Conservation (phyloP, 805 yeast species). For the Metschnikowia colocasiae region DNA sequence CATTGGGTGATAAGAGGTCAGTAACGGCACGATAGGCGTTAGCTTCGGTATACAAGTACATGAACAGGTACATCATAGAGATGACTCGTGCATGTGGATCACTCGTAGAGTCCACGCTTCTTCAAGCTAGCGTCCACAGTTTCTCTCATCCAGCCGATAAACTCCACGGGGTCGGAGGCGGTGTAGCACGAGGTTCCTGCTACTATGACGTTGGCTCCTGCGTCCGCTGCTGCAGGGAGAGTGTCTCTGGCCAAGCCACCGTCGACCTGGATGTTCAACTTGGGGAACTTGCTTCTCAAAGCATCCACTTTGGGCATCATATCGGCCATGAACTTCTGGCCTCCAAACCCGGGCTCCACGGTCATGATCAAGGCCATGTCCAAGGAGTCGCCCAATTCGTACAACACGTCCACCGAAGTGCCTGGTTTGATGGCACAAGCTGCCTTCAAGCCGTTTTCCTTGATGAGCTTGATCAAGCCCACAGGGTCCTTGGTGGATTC, state of each 20-base stretch:
- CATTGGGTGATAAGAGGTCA: too few relatives aligned
- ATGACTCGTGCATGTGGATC: neutral
- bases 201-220: slow-evolving; percentile 97
- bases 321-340: slow-evolving; percentile 90
- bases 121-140: slow-evolving; percentile 53
- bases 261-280: slow-evolving; percentile 88
- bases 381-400: slow-evolving; percentile 66
- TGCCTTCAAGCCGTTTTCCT: slow-evolving; percentile 79
- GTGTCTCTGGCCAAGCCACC: slow-evolving; percentile 92
- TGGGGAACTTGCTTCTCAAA: slow-evolving; percentile 69
- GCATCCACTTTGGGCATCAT: slow-evolving; percentile 95
- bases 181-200: slow-evolving; percentile 95
- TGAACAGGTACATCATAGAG: too few relatives aligned
- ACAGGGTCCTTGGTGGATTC: slow-evolving; percentile 84
- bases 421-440: slow-evolving; percentile 94
- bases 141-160: slow-evolving; percentile 64
- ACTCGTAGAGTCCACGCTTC: slow-evolving; percentile 33
- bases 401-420: slow-evolving; percentile 80
- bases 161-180: slow-evolving; percentile 73
- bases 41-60: too few relatives aligned
- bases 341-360: slow-evolving; percentile 98
- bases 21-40: too few relatives aligned
- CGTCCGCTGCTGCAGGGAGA: slow-evolving; percentile 82
- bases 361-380: slow-evolving; percentile 99
- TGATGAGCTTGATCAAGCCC: slow-evolving; percentile 71